Evolutionary conservation across 164 flowering plant genomes (phyloP).

Genomic region (Umbellularia californica): DNA sequence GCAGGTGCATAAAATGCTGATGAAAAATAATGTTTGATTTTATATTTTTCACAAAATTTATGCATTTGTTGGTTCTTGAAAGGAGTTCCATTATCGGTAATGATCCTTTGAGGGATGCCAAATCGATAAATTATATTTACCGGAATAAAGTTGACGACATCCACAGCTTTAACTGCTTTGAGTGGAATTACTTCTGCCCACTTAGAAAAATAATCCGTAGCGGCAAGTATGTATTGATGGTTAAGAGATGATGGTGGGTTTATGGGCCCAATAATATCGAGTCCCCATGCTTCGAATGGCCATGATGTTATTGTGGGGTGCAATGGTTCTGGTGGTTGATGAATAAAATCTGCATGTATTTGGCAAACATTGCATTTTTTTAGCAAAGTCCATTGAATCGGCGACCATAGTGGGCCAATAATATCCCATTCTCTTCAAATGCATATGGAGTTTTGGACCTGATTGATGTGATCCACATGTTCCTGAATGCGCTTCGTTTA

Average conservation of each 20-base stretch:
- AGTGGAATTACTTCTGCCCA: neutral
- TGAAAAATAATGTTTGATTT: too few relatives aligned
- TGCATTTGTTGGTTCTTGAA: neutral
- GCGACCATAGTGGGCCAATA: slow-evolving; percentile 1
- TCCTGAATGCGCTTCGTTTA: too few relatives aligned
- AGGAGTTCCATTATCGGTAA: neutral
- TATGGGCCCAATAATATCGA: neutral
- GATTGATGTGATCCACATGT: neutral
- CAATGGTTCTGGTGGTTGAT: slow-evolving; percentile 1
- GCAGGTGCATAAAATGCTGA: too few relatives aligned
- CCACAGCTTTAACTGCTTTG: neutral
- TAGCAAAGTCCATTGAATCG: neutral
- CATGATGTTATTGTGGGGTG: neutral
- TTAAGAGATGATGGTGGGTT: neutral
- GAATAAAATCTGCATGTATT: slow-evolving; percentile 3
- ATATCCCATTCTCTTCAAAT: neutral
- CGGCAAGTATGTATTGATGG: too few relatives aligned
- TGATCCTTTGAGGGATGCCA: neutral
- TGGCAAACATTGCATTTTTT: neutral
- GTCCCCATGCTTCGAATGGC: neutral
- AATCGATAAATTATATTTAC: neutral
- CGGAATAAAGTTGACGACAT: neutral
- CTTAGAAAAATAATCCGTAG: neutral
- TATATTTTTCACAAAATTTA: too few relatives aligned
- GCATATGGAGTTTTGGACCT: neutral